Evolutionary conservation across 2,329 filamentous ascomycete genomes (phyloP), one percentile per base, ranked within the genome.

Genomic region (Phialophora expanda): DNA sequence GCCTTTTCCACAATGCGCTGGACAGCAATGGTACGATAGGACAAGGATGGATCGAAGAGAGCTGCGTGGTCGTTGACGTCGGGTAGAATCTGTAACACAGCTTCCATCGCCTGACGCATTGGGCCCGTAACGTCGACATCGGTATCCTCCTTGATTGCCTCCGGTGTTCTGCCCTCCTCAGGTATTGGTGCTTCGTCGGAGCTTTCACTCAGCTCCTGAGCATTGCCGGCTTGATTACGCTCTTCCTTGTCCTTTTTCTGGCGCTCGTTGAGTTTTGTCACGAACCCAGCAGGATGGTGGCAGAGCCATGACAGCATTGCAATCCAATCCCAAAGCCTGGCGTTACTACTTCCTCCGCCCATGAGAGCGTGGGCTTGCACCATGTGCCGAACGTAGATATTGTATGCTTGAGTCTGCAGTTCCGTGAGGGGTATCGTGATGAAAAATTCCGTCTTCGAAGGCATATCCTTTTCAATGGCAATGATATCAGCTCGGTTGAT

Each of bases 361-460:
- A 24, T 41, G 4, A 72, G 28, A 81, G 73, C 24, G 80, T 73
- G 3, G 20, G 75, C 74, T 20, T 74, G 75, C 22, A 75, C 67
- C 53, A 85, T 74, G 48, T 76, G 77, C 24, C 75, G 67, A 4
- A 87, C 78, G 70, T 84, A 87, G 14, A 79, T 74, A 55, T 79
- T 74, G 75, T 97, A 97, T 0, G 88, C 82, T 1, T 79, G 72
- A 51, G 76, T 78, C 76, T 97, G 93, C 1, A 90, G 56, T 0
- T 79, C 72, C 0, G 90, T 91, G 11, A 95, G 80, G 6, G 89
- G 86, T 5, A 97, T 81, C 2, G 84, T 90, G 61, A 97, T 84
- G 32, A 96, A 85, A 73, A 94, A 97, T 74, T 97, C 93, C 7
- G 84, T 85, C 75, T 97, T 97, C 0, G 82, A 80, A 2, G 90